phyloP scores from a whole-genome alignment of 306 rosid species.

The Vachellia pachyceras region DNA sequence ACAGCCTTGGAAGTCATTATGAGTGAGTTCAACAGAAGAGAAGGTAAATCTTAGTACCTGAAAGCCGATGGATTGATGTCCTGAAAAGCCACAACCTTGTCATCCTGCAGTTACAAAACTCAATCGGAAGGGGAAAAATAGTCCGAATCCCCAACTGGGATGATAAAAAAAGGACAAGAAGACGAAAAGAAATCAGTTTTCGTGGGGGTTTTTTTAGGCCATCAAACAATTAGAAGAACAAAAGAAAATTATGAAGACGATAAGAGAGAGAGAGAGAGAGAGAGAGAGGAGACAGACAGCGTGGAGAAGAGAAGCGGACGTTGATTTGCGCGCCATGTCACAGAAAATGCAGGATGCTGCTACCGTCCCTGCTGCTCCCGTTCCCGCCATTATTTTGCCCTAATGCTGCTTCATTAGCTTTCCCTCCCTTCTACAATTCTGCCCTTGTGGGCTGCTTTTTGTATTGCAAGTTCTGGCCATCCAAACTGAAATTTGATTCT shows the following conservation, averaged over 20 bases:
- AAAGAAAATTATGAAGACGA: background rate
- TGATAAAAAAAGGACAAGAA: background rate
- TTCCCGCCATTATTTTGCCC: conserved; percentile 58
- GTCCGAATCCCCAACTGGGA: conserved; percentile 6
- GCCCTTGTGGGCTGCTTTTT: background rate
- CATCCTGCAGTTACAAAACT: conserved; percentile 54
- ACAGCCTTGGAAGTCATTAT: background rate
- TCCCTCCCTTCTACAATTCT: background rate
- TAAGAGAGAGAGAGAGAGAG: conserved; percentile 25
- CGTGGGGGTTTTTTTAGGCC: background rate
- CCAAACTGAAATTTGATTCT: background rate
- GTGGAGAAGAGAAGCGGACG: conserved; percentile 51
- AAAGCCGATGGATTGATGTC: conserved; percentile 70
- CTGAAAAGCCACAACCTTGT: conserved; percentile 62
- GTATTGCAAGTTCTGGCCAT: background rate
- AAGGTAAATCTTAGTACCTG: conserved; percentile 45
- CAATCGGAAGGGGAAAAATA: conserved; percentile 21
- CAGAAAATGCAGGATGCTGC: conserved; percentile 61
- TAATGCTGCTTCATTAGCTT: background rate
- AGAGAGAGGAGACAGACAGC: conserved; percentile 48
- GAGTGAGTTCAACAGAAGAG: background rate
- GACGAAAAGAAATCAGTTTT: background rate
- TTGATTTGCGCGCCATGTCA: conserved; percentile 49
- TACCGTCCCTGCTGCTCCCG: conserved; percentile 11
- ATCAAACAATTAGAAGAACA: conserved; percentile 1